These are phyloP conservation scores for Tremella yokohamensis DNA, from an alignment of 768 basidiomycete genomes.

Conservation along the genomic window DNA sequence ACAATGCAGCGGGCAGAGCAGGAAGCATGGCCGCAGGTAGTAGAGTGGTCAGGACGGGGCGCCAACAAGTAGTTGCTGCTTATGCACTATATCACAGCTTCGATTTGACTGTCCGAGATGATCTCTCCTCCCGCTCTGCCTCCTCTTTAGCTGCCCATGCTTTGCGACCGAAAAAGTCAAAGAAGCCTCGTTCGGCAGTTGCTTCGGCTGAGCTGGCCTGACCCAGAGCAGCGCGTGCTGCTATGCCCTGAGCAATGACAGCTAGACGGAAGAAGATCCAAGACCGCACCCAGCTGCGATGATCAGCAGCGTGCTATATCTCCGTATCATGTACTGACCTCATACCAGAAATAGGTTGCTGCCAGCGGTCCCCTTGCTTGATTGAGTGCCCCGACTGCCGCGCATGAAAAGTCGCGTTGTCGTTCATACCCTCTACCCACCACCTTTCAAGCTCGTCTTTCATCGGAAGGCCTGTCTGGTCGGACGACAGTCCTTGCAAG, in stretches of 20 bases:
- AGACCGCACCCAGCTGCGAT: conserved; percentile 17
- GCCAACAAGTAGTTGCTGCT: not conserved
- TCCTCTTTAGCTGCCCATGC: conserved; percentile 56
- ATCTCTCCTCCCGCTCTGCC: conserved; percentile 21
- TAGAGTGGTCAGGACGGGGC: conserved; percentile 32
- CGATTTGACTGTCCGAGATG: not conserved
- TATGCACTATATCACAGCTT: not conserved
- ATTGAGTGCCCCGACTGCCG: conserved; percentile 51
- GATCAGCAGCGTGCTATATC: conserved; percentile 57
- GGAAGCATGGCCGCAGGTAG: conserved; percentile 37
- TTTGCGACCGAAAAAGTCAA: conserved; percentile 60
- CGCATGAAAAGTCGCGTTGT: conserved; percentile 25
- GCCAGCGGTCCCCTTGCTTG: conserved; percentile 44
- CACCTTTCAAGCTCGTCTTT: conserved; percentile 81
- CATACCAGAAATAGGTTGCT: conserved; percentile 74
- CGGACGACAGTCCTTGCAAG: conserved; percentile 61
- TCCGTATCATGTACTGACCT: conserved; percentile 80
- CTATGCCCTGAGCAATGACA: conserved; percentile 84
- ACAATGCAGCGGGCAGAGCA: conserved; percentile 58
- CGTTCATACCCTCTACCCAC: conserved; percentile 54
- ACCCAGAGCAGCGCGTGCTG: conserved; percentile 74
- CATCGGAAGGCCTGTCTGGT: conserved; percentile 61
- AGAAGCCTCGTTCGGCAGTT: conserved; percentile 46
- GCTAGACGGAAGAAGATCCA: conserved; percentile 56
- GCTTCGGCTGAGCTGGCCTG: conserved; percentile 87